phyloP scores from a whole-genome alignment of 441 rosid genomes.

The Gossypium armourianum region DNA sequence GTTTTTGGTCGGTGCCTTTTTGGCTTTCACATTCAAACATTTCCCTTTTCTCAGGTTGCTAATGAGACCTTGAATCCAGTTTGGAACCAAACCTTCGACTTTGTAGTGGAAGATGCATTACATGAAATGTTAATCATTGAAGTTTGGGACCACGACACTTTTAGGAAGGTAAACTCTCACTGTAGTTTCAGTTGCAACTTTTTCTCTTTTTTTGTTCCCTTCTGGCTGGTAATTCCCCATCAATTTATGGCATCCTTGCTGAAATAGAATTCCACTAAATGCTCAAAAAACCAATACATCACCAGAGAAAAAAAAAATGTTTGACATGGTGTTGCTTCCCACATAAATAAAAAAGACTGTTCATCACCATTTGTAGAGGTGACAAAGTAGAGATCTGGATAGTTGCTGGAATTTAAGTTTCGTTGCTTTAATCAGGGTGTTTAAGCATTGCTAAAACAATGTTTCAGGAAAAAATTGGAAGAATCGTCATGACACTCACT shows the following conservation, averaged over 20 bases:
- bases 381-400: background rate
- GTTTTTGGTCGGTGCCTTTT: background rate
- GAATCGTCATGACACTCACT: constrained; percentile 70
- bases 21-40: background rate
- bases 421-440: background rate
- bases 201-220: background rate
- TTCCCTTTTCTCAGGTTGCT: constrained; percentile 36
- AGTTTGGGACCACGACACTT: constrained; percentile 65
- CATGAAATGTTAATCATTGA: constrained; percentile 63
- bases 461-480: constrained; percentile 71
- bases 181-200: background rate
- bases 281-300: too few species aligned
- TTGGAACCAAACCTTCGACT: constrained; percentile 75
- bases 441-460: background rate
- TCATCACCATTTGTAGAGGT: background rate
- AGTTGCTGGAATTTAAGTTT: background rate
- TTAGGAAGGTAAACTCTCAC: constrained; percentile 55
- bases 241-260: background rate
- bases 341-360: background rate
- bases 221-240: background rate
- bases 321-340: background rate
- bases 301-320: background rate
- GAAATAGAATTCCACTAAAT: too few species aligned
- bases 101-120: constrained; percentile 65
- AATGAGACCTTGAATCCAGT: constrained; percentile 57